These are phyloP conservation scores for Suhomyces wounanorum DNA, from an alignment of 1,139 yeast species.

Conservation along the genomic window DNA sequence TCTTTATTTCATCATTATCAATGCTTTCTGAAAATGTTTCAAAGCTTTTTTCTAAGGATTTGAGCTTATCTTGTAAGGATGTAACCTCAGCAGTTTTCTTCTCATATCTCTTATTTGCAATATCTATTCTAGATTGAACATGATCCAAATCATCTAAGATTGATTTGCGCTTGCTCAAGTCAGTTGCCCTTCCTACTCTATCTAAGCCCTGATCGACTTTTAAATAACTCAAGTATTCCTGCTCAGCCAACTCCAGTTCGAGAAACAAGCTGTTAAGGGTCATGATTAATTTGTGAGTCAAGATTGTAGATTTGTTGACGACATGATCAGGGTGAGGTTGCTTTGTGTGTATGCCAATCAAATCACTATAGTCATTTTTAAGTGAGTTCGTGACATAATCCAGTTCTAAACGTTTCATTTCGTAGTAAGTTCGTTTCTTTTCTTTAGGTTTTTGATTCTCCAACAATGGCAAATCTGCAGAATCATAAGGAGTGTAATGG, in stretches of 20 bases:
- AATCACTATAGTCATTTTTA: constrained; percentile 54
- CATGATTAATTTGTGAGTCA: constrained; percentile 41
- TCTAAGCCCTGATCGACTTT: constrained; percentile 26
- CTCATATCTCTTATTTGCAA: constrained; percentile 42
- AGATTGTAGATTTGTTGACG: constrained; percentile 25
- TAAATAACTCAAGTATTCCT: constrained; percentile 30
- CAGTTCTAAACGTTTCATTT: constrained; percentile 64
- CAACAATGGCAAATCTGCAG: constrained; percentile 31
- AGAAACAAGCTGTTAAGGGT: constrained; percentile 37
- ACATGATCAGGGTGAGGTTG: constrained; percentile 11
- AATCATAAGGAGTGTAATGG: constrained; percentile 57
- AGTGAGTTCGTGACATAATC: constrained; percentile 70
- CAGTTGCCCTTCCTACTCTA: constrained; percentile 36
- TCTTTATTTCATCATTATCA: constrained; percentile 20
- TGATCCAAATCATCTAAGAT: constrained; percentile 41
- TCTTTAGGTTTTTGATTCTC: constrained; percentile 11
- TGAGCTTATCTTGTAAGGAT: constrained; percentile 23
- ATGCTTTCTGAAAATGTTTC: constrained; percentile 22
- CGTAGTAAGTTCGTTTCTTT: constrained; percentile 52
- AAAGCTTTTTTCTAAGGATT: constrained; percentile 23
- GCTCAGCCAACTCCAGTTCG: constrained; percentile 28
- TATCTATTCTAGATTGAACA: constrained; percentile 39
- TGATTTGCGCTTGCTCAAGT: constrained; percentile 26
- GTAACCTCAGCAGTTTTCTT: constrained; percentile 39
- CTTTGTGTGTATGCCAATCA: constrained; percentile 56